A percentile compares a stretch with the other conserved stretches of the same genome.
Conservation (phyloP, 2,329 filamentous ascomycete species). For the Aschersonia sp. region DNA sequence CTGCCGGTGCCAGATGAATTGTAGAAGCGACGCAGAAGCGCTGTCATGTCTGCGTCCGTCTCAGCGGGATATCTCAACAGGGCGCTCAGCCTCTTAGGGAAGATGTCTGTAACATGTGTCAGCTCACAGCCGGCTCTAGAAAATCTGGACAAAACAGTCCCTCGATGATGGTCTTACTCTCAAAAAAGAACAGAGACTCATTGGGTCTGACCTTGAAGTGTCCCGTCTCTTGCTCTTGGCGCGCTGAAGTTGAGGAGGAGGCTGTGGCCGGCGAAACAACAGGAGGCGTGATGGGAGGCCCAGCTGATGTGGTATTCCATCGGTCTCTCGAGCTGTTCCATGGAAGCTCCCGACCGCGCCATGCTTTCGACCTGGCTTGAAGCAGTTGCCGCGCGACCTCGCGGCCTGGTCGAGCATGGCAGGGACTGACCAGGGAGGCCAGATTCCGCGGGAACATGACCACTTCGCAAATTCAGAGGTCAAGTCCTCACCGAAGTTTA, state of each 20-base stretch:
- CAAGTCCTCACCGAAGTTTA: no score
- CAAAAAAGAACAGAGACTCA: slow-evolving; percentile 79
- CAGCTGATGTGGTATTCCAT: slow-evolving; percentile 11
- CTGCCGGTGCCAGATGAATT: slow-evolving; percentile 31
- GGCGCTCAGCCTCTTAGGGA: slow-evolving; percentile 56
- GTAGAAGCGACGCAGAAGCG: slow-evolving; percentile 37
- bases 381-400: background rate
- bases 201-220: slow-evolving; percentile 66
- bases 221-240: slow-evolving; percentile 53
- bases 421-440: slow-evolving; percentile 8
- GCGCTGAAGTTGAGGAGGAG: slow-evolving; percentile 9
- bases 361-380: background rate
- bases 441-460: slow-evolving; percentile 14
- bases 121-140: no score
- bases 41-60: slow-evolving; percentile 32
- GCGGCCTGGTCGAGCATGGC: background rate
- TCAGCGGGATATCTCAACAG: slow-evolving; percentile 31
- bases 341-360: background rate
- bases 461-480: no score
- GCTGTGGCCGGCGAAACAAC: slow-evolving; percentile 2
- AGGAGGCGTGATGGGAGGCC: slow-evolving; percentile 1
- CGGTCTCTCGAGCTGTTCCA: background rate
- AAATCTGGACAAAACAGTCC: background rate
- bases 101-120: slow-evolving; percentile 46
- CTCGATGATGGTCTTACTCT: slow-evolving; percentile 44